phyloP scores from a whole-genome alignment of 495 filamentous ascomycete genomes.

The Aspergillus egyptiacus region DNA sequence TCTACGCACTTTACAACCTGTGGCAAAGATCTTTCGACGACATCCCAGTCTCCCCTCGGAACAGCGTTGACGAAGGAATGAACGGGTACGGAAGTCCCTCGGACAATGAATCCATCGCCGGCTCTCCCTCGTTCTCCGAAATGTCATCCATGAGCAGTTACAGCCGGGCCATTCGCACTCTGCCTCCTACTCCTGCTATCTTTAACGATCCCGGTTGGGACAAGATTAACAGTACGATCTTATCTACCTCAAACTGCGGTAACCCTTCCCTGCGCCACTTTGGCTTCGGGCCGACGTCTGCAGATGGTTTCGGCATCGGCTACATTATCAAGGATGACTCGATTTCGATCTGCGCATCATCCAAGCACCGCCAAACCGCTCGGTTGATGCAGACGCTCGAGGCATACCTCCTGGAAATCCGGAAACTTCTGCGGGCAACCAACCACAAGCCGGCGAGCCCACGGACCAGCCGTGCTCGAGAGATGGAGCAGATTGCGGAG shows the following conservation, averaged over 20 bases:
- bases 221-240: conserved; percentile 86
- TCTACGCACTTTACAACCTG: conserved; percentile 90
- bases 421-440: conserved; percentile 68
- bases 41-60: conserved; percentile 42
- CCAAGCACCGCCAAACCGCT: conserved; percentile 87
- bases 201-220: conserved; percentile 92
- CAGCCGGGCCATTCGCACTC: conserved; percentile 28
- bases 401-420: conserved; percentile 81
- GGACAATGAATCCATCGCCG: conserved; percentile 41
- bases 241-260: conserved; percentile 97
- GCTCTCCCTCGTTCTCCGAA: conserved; percentile 48
- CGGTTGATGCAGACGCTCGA: conserved; percentile 87
- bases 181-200: conserved; percentile 60
- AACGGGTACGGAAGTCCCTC: conserved; percentile 49
- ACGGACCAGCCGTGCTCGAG: conserved; percentile 57
- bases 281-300: conserved; percentile 90
- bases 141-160: conserved; percentile 29
- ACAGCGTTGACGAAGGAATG: conserved; percentile 53
- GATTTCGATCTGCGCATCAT: conserved; percentile 85
- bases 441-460: conserved; percentile 50
- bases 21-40: conserved; percentile 90
- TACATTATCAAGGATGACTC: conserved; percentile 98
- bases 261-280: conserved; percentile 96
- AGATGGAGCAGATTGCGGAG: conserved; percentile 54
- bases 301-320: conserved; percentile 93